Evolutionary conservation across 805 yeast species (phyloP).

Genomic region (Komagataella pseudopastoris): DNA sequence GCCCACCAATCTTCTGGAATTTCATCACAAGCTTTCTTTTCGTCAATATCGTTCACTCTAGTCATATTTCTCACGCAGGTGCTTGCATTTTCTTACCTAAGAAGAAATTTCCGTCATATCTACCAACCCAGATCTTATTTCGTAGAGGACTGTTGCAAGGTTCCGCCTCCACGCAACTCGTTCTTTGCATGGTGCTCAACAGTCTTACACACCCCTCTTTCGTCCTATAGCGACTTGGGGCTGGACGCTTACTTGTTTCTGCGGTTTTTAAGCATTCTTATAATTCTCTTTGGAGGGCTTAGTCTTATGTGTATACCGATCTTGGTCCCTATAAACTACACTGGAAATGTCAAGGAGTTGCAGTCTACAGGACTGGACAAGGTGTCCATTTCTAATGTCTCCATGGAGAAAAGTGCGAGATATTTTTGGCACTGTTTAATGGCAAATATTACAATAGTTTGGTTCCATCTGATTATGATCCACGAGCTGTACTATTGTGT

Average conservation of each 20-base stretch:
- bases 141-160: constrained; percentile 25
- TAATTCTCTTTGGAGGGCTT: constrained; percentile 35
- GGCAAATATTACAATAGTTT: constrained; percentile 36
- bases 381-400: constrained; percentile 59
- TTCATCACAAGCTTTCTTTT: constrained; percentile 39
- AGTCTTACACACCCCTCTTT: constrained; percentile 22
- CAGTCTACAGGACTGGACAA: constrained; percentile 41
- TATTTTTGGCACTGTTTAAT: constrained; percentile 53
- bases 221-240: constrained; percentile 38
- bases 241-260: constrained; percentile 66
- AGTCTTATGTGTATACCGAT: constrained; percentile 44
- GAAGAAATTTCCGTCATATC: constrained; percentile 22
- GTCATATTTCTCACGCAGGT: constrained; percentile 42
- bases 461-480: constrained; percentile 42
- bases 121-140: constrained; percentile 43
- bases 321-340: constrained; percentile 49
- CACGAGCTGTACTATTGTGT: constrained; percentile 42
- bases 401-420: constrained; percentile 31
- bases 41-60: constrained; percentile 41
- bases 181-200: constrained; percentile 46
- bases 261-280: constrained; percentile 40
- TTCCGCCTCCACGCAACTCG: constrained; percentile 24
- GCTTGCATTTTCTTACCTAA: constrained; percentile 21
- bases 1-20: constrained; percentile 49
- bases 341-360: constrained; percentile 17